Base-by-base conservation (phyloP, 495 filamentous ascomycete species). In the Penicillium silybi region DNA sequence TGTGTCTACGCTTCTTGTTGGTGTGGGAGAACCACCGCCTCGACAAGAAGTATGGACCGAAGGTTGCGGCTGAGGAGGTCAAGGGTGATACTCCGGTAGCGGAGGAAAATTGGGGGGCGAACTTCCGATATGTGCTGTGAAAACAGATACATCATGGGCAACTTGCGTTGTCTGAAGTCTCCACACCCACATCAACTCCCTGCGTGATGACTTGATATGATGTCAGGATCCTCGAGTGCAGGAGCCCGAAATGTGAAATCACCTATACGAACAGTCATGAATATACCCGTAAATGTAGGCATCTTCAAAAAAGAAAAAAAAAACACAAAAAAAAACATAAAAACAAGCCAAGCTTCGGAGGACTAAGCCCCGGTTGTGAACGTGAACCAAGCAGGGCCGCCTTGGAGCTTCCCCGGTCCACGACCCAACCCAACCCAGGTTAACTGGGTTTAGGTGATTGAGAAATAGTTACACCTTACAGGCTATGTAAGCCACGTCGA, bases 1-100 rank as follows among this genome's bases (percentile, higher is more conserved):
- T 79, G 17, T 50, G 61, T 15, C 64, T 90, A 56, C 77, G 87
- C 41, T 58, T 59, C 25, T 70, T 85, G 22, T 69, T 90, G 22
- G 68, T 63, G 9, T 83, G 80, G 76, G 81, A 84, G 72, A 91
- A 91, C 52, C 67, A 55, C 48, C 72, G 72, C 42, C 73, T 83
- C 18, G 84, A 86, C 42, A 61, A 71, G 57, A 66, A 74, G 51
- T 75, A 80, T 54, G 74, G 75, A 0, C 59, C 64, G 4, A 54
- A 53, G 43, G 53, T 61, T 4, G 63, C 69, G 38, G 49, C 43
- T 0, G 62, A 54, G n/a, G 29, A 48, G 2, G 44, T 46, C 2
- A 60, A 59, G 42, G 49, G 54, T 15, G 57, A 63, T 22, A 52
- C 52, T 18, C 44, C 50, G 18, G 47, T 65, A 4, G 72, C 55